Evolutionary conservation across 352 stramenopile species (phyloP).

Genomic region (Phytophthora uliginosa): DNA sequence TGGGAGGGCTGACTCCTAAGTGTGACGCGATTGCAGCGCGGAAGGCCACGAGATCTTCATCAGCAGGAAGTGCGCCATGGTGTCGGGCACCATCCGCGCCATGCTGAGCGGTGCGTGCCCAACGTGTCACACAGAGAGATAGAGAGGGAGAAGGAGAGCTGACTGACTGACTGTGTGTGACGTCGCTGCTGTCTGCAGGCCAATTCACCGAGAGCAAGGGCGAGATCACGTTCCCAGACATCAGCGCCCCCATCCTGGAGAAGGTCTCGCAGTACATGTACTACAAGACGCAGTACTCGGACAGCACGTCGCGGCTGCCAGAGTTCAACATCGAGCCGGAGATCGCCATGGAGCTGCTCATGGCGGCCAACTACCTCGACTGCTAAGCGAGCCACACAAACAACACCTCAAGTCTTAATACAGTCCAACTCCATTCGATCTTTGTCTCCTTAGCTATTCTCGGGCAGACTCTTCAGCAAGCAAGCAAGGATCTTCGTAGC

Average conservation of each 20-base stretch:
- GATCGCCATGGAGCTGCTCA: slow-evolving; percentile 97
- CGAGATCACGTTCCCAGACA: slow-evolving; percentile 98
- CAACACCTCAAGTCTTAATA: slow-evolving; percentile 31
- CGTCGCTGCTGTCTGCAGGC: slow-evolving; percentile 44
- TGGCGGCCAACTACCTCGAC: slow-evolving; percentile 98
- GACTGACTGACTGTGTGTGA: neutral
- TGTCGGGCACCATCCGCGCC: slow-evolving; percentile 97
- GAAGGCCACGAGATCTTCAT: slow-evolving; percentile 97
- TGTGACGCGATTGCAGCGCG: slow-evolving; percentile 61
- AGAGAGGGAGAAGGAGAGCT: neutral
- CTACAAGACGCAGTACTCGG: slow-evolving; percentile 98
- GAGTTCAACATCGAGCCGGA: slow-evolving; percentile 99
- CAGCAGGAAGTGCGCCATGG: slow-evolving; percentile 93
- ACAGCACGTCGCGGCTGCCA: slow-evolving; percentile 95
- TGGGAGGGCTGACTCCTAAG: slow-evolving; percentile 11
- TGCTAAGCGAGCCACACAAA: slow-evolving; percentile 23
- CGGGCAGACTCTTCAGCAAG: slow-evolving; percentile 26
- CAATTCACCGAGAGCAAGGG: slow-evolving; percentile 95
- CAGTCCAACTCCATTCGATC: slow-evolving; percentile 23
- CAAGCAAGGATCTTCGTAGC: neutral
- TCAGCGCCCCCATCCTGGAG: slow-evolving; percentile 97
- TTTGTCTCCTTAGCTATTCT: slow-evolving; percentile 19
- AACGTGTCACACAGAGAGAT: neutral
- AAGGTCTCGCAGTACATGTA: slow-evolving; percentile 99
- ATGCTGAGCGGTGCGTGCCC: slow-evolving; percentile 95